Base-by-base conservation (phyloP, 495 filamentous ascomycete species). In the Stereocaulon alpinum region DNA sequence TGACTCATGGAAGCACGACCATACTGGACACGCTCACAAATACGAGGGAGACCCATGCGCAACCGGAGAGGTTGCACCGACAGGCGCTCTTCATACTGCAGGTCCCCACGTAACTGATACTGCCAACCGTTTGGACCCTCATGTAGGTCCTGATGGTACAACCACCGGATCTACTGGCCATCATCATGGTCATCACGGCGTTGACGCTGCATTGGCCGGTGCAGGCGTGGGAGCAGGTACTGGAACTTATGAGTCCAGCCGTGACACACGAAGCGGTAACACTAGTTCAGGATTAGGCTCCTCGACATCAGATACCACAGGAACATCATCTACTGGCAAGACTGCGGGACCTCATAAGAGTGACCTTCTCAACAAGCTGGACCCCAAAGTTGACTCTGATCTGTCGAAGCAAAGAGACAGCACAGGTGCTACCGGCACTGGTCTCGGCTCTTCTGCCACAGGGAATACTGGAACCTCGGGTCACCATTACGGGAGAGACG, bases 311-410 rank as follows among this genome's bases (percentile, higher is more conserved):
- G 40, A 42, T 34, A 29, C 27, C n/a, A 11, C 6, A 44, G 58
- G 29, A 42, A 22, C 22, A 17, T 40, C 49, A 18, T 53, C 58
- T 44, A 60, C 58, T 14, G 58, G 49, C 18, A 59, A 66, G 57
- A 77, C 70, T 42, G 61, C 66, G 44, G 72, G 74, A 12, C 76
- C 78, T 2, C 76, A 81, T 70, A 64, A 63, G 45, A 80, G 75
- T 30, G 73, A 80, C 56, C 14, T 82, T 15, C 71, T 77, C 55
- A 86, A 85, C 71, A 81, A 81, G 66, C 62, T 65, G 49, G 79
- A 81, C 64, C 64, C 64, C 6, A 55, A 59, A 7, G 59, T 64
- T 14, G 59, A 66, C 43, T 60, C 61, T 54, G 63, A 64, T 64
- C 44, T 59, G 17, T 66, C 64, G 14, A 59, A 58, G 54, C 64